Conservation (phyloP, 352 stramenopile species). For the Pythium sukuiense region DNA sequence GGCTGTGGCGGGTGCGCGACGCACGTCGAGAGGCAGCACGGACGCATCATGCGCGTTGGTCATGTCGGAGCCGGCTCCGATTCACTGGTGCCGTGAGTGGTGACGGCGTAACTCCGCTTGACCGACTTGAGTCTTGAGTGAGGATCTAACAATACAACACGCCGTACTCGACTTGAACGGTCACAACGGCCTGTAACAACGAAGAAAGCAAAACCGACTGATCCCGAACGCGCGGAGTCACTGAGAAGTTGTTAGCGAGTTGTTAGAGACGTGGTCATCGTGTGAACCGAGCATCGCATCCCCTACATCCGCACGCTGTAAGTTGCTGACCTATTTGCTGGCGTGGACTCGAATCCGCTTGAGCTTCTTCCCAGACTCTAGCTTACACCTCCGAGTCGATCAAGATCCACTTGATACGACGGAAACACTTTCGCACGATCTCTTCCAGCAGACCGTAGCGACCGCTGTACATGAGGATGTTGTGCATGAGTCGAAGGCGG, state of each 20-base stretch:
- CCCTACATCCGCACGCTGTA: background rate
- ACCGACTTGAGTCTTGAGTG: background rate
- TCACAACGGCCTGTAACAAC: background rate
- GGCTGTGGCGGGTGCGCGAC: constrained; percentile 17
- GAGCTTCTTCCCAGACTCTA: no score
- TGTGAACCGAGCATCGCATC: background rate
- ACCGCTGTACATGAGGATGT: constrained; percentile 88
- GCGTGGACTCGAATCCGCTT: background rate
- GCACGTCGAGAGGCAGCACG: background rate
- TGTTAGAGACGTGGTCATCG: background rate
- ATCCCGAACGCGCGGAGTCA: background rate
- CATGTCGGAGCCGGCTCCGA: constrained; percentile 4
- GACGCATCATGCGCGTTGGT: constrained; percentile 12
- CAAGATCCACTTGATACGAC: constrained; percentile 91
- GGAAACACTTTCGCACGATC: constrained; percentile 91
- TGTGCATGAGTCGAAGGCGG: constrained; percentile 86
- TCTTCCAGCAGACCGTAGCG: constrained; percentile 83
- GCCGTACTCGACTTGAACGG: constrained; percentile 2
- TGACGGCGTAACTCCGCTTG: background rate
- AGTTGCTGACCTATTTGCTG: constrained; percentile 4
- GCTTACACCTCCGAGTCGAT: constrained; percentile 88
- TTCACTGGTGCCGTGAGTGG: background rate
- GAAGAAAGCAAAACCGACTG: background rate
- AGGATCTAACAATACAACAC: background rate
- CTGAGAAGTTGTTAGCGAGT: background rate